Conservation (phyloP, 1,284 basidiomycete genomes). For the Acaromyces ingoldii region DNA sequence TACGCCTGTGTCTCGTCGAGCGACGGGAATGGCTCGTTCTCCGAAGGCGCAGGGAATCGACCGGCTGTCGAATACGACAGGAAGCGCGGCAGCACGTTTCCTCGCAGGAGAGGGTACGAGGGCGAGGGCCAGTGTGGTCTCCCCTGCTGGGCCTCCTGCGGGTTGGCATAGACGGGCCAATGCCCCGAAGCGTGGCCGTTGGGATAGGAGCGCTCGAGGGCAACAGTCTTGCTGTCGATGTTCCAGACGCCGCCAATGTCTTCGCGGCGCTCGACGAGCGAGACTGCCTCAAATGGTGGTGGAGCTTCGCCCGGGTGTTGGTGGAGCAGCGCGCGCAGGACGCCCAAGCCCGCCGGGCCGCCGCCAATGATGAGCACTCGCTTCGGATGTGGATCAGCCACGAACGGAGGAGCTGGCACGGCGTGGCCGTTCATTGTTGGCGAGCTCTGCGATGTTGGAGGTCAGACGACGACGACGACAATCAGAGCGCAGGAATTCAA, state of each 20-base stretch:
- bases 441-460: too few relatives aligned
- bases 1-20: conserved; percentile 34
- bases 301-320: conserved; percentile 6
- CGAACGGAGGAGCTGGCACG: conserved; percentile 2
- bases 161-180: conserved; percentile 4
- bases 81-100: conserved; percentile 42
- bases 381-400: neutral
- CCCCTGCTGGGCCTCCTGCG: neutral
- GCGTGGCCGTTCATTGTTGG: too few relatives aligned
- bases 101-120: conserved; percentile 34
- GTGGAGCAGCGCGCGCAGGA: conserved; percentile 30
- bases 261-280: conserved; percentile 30
- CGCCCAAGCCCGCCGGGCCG: conserved; percentile 34
- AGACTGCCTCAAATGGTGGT: conserved; percentile 10
- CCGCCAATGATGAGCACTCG: conserved; percentile 39
- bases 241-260: conserved; percentile 43
- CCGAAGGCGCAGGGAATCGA: conserved; percentile 19
- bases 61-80: conserved; percentile 25
- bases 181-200: neutral
- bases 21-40: conserved; percentile 32
- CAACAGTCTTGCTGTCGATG: neutral
- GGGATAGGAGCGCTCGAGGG: neutral
- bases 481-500: too few relatives aligned
- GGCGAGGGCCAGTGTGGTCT: conserved; percentile 36
- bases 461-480: too few relatives aligned